Conservation (phyloP, 768 basidiomycete species). For the Dioszegia hungarica region DNA sequence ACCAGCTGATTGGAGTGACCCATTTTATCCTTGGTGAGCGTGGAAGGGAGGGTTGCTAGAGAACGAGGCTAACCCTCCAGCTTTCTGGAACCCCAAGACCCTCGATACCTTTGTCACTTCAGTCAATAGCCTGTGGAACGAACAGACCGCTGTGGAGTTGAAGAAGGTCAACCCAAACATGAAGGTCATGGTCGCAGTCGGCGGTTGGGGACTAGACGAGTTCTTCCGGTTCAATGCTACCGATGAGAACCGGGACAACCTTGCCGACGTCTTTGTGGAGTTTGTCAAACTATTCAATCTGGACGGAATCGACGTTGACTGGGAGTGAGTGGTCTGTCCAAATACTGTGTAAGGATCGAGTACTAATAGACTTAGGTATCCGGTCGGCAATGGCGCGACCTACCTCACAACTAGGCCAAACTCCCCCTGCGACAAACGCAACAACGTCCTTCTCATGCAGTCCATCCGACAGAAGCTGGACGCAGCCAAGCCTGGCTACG, state of each 20-base stretch:
- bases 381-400: constrained; percentile 11
- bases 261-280: constrained; percentile 5
- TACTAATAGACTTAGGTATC: constrained; percentile 10
- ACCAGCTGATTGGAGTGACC: constrained; percentile 23
- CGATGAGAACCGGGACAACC: constrained; percentile 1
- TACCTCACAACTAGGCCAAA: constrained; percentile 6
- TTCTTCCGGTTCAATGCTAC: constrained; percentile 5
- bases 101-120: constrained; percentile 1
- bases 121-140: constrained; percentile 9
- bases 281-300: constrained; percentile 11
- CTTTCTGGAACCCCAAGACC: background rate
- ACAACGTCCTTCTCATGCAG: constrained; percentile 9
- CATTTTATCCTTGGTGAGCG: constrained; percentile 23
- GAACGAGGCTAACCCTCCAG: constrained; percentile 1
- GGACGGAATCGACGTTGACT: constrained; percentile 19
- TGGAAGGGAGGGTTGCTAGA: background rate
- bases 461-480: constrained; percentile 9
- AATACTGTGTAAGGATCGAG: background rate
- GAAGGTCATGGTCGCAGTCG: constrained; percentile 28
- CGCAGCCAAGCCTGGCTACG: background rate
- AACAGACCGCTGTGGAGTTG: background rate
- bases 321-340: constrained; percentile 11
- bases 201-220: constrained; percentile 26
- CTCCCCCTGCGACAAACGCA: constrained; percentile 5
- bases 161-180: constrained; percentile 5